Evolutionary conservation across 768 basidiomycete species (phyloP).

Genomic region (Filobasidium wieringae): DNA sequence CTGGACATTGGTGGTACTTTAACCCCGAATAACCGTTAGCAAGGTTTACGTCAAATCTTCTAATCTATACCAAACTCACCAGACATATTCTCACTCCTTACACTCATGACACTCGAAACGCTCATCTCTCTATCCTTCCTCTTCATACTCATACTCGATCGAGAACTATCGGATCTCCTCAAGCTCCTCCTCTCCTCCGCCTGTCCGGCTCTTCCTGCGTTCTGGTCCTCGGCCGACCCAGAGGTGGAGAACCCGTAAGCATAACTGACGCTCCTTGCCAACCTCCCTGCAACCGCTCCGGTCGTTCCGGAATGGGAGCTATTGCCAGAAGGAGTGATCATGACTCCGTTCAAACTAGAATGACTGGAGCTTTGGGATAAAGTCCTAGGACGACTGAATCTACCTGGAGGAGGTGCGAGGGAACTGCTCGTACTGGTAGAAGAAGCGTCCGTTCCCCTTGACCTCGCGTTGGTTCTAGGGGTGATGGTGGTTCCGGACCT

Average conservation of each 20-base stretch:
- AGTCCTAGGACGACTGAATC: background rate
- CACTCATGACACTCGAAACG: conserved; percentile 8
- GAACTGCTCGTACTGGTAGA: background rate
- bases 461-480: background rate
- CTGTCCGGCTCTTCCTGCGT: background rate
- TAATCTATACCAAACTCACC: background rate
- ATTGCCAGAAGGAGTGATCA: background rate
- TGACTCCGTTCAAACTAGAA: background rate
- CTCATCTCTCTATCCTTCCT: conserved; percentile 8
- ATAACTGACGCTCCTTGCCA: background rate
- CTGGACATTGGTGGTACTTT: background rate
- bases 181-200: background rate
- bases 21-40: background rate
- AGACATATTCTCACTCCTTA: conserved; percentile 10
- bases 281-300: background rate
- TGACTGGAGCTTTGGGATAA: background rate
- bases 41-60: background rate
- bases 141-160: conserved; percentile 1
- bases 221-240: background rate
- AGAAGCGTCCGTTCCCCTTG: background rate
- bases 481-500: background rate
- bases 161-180: background rate
- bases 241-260: background rate
- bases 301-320: background rate
- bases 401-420: background rate